phyloP scores from a whole-genome alignment of 2,329 filamentous ascomycete species.

The Onygenales sp. region DNA sequence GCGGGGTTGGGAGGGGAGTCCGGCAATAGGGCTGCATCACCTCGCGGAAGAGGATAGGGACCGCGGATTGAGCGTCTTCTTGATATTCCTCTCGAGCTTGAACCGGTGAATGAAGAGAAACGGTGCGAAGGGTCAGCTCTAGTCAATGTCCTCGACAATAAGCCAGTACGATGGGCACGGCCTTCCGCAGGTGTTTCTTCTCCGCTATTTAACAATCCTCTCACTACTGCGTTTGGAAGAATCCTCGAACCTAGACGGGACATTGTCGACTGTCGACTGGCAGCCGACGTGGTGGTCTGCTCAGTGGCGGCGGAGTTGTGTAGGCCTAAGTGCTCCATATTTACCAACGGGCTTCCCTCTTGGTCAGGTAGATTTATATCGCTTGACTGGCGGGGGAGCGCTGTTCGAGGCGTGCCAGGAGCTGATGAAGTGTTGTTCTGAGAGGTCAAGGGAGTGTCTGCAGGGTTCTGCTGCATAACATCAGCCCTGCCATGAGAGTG shows the following conservation, averaged over 20 bases:
- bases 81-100: conserved; percentile 29
- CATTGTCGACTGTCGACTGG: conserved; percentile 37
- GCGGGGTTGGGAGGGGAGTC: conserved; percentile 20
- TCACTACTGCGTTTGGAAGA: conserved; percentile 36
- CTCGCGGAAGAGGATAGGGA: conserved; percentile 30
- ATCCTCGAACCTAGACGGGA: conserved; percentile 39
- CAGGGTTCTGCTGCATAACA: not conserved
- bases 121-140: conserved; percentile 27
- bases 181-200: conserved; percentile 38
- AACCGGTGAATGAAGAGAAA: conserved; percentile 31
- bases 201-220: conserved; percentile 35
- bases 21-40: conserved; percentile 22
- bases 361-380: conserved; percentile 17
- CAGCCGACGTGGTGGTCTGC: conserved; percentile 25
- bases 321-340: conserved; percentile 18
- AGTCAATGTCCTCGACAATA: conserved; percentile 28
- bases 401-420: not conserved
- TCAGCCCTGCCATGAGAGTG: not conserved
- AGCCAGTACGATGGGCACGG: conserved; percentile 33
- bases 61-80: conserved; percentile 30
- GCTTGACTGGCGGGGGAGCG: not conserved
- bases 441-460: not conserved
- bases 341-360: conserved; percentile 25
- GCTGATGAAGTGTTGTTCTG: not conserved
- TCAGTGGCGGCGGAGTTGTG: conserved; percentile 22